Evolutionary conservation across 208 protist genomes (phyloP).

Genomic region (Leishmania arabica): DNA sequence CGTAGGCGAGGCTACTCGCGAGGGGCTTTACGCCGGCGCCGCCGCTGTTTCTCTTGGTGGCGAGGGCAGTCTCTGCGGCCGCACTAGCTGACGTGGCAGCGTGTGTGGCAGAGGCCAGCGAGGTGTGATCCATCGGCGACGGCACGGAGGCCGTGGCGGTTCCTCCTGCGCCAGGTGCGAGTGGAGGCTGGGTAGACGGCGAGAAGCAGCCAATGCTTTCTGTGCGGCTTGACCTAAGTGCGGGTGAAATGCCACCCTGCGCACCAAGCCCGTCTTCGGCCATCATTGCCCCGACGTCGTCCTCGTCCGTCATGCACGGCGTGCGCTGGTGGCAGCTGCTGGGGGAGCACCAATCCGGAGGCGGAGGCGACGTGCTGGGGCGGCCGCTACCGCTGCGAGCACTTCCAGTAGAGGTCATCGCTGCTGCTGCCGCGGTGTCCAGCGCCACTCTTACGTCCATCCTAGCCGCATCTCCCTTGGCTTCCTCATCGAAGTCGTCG

Average conservation of each 20-base stretch:
- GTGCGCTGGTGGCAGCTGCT: constrained; percentile 78
- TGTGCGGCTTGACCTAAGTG: background rate
- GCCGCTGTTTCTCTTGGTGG: background rate
- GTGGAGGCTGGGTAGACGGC: background rate
- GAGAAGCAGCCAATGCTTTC: background rate
- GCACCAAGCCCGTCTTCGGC: constrained; percentile 10
- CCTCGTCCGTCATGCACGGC: constrained; percentile 70
- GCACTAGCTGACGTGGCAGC: background rate
- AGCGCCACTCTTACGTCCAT: background rate
- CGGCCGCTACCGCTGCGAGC: background rate
- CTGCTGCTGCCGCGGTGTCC: constrained; percentile 5
- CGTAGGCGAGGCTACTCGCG: constrained; percentile 16
- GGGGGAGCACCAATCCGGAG: constrained; percentile 47
- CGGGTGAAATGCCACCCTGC: background rate
- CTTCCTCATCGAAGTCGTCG: background rate
- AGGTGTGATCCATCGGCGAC: background rate
- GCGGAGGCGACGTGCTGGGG: background rate
- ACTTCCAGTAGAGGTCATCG: background rate
- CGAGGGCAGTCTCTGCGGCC: background rate
- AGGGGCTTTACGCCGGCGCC: background rate
- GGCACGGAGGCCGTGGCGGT: background rate
- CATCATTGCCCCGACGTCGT: constrained; percentile 46
- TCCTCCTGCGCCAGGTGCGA: background rate
- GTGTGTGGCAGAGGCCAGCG: background rate
- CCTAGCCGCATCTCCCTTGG: background rate